phyloP scores from a whole-genome alignment of 805 yeast genomes.

The Peterozyma toletana region DNA sequence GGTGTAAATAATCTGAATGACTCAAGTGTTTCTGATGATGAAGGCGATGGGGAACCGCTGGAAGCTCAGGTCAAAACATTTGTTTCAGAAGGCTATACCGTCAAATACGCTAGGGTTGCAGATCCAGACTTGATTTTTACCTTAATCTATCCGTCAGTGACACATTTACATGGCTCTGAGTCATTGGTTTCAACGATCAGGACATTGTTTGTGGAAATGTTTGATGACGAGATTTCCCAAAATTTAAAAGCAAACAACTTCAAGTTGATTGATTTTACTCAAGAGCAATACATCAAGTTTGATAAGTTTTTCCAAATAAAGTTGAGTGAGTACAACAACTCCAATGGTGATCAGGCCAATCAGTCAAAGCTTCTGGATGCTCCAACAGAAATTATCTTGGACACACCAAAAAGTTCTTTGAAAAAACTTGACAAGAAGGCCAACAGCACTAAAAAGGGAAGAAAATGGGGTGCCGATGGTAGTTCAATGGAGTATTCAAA shows the following conservation, averaged over 20 bases:
- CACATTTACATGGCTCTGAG: conserved; percentile 26
- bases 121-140: conserved; percentile 36
- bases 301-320: conserved; percentile 32
- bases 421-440: conserved; percentile 9
- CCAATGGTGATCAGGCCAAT: conserved; percentile 7
- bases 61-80: conserved; percentile 13
- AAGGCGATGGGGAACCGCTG: conserved; percentile 13
- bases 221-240: conserved; percentile 16
- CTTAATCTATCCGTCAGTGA: conserved; percentile 31
- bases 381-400: conserved; percentile 1
- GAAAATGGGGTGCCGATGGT: conserved; percentile 69
- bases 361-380: conserved; percentile 4
- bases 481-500: conserved; percentile 28
- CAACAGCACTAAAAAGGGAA: conserved; percentile 30
- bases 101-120: conserved; percentile 35
- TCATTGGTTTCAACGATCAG: conserved; percentile 22
- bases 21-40: conserved; percentile 16
- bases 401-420: neutral
- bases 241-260: conserved; percentile 21
- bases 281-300: conserved; percentile 24
- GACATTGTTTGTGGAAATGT: conserved; percentile 22
- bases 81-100: conserved; percentile 31
- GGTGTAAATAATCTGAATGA: conserved; percentile 16
- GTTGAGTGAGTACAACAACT: conserved; percentile 19
- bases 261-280: conserved; percentile 18